Conservation (phyloP, 768 basidiomycete species). For the Boletus subparvulus region DNA sequence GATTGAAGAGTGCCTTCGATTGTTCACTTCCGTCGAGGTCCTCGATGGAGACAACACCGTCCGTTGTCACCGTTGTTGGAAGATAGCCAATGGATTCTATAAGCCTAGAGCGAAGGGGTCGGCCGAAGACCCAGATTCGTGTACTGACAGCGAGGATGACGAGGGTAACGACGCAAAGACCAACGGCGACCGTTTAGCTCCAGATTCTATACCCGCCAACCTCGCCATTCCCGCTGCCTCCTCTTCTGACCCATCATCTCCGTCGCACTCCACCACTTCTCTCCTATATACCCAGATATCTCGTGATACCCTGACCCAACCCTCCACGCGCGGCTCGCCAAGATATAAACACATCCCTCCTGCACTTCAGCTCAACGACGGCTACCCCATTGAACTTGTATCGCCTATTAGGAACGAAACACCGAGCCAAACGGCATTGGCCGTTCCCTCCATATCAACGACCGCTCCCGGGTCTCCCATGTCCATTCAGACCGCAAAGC, state of each 20-base stretch:
- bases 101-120: conserved; percentile 27
- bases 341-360: conserved; percentile 26
- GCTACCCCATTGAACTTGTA: conserved; percentile 19
- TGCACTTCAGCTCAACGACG: conserved; percentile 29
- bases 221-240: conserved; percentile 7
- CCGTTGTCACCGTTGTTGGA: conserved; percentile 93
- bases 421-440: conserved; percentile 40
- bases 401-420: conserved; percentile 10
- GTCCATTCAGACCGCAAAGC: conserved; percentile 20
- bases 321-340: conserved; percentile 2
- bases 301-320: conserved; percentile 24
- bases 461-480: conserved; percentile 44
- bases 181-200: conserved; percentile 14
- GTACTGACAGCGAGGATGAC: conserved; percentile 35
- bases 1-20: conserved; percentile 71
- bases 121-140: conserved; percentile 28
- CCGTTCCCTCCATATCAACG: conserved; percentile 57
- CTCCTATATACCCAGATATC: conserved; percentile 33
- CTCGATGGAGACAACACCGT: conserved; percentile 94
- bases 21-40: conserved; percentile 93
- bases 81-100: conserved; percentile 72
- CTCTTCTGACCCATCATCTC: conserved; percentile 12
- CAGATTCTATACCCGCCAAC: conserved; percentile 30
- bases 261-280: conserved; percentile 39
- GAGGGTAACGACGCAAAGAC: conserved; percentile 22